Evolutionary conservation across 495 filamentous ascomycete species (phyloP).

Genomic region (Neurospora sp.): DNA sequence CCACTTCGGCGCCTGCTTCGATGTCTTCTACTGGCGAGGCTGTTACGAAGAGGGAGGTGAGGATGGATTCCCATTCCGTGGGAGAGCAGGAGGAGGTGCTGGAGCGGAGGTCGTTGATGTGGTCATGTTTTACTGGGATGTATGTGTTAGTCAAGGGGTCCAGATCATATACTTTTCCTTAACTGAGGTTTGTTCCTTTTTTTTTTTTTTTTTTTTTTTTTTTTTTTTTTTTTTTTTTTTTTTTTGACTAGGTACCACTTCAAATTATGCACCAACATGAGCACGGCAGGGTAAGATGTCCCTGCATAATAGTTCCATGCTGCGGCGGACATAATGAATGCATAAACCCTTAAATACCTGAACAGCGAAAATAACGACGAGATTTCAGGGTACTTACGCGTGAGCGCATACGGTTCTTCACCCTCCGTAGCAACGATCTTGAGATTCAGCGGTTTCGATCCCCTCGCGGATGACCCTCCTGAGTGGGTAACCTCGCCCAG

Average conservation of each 20-base stretch:
- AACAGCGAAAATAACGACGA: not conserved
- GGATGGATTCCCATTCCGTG: constrained; percentile 36
- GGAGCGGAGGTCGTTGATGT: constrained; percentile 14
- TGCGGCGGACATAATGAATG: not conserved
- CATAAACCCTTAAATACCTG: not conserved
- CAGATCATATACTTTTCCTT: not conserved
- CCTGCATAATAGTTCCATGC: not conserved
- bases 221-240: not conserved
- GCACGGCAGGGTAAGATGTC: not conserved
- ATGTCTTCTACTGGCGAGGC: constrained; percentile 26
- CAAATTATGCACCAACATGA: not conserved
- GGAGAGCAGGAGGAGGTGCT: constrained; percentile 26
- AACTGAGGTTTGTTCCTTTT: not conserved
- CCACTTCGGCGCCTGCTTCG: constrained; percentile 31
- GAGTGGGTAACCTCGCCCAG: constrained; percentile 45
- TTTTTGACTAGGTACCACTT: too few relatives aligned
- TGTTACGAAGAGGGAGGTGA: constrained; percentile 27
- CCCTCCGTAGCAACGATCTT: constrained; percentile 62
- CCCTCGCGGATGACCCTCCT: constrained; percentile 11
- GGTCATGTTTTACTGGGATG: constrained; percentile 23
- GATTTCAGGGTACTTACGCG: constrained; percentile 31
- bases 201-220: not conserved
- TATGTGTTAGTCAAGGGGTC: not conserved
- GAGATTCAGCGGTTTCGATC: constrained; percentile 40
- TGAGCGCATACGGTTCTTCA: constrained; percentile 46